Evolutionary conservation across 345 rosid species (phyloP), one percentile per base, ranked within the genome.

Genomic region (Citrus trifoliata): DNA sequence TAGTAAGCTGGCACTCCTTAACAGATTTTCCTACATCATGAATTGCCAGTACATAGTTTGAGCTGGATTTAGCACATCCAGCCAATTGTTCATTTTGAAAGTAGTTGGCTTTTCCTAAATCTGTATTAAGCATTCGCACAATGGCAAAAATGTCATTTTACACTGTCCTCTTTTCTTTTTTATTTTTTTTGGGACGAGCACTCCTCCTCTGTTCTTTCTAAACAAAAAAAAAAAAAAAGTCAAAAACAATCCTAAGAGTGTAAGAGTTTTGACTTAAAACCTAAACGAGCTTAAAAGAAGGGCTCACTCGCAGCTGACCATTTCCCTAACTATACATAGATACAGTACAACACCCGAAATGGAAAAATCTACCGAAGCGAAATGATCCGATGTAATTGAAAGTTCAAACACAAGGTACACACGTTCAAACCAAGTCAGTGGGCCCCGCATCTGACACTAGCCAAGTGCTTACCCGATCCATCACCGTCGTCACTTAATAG

Each of bases 391-490:
- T 75, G 75, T 58, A 73, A 68, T 37, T 46, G 18, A 46, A 3
- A 46, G 18, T 46, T 67, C 60, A 62, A 7, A 19, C 63, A 14
- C 70, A 32, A 79, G 80, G 80, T 80, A 51, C 80, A 84, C 70
- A 87, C 79, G 48, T 80, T 51, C 14, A 33, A 53, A 75, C 74
- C 71, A 77, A 32, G 13, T 53, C 10, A 22, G 70, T 37, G 78
- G 84, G 84, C 56, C 59, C 83, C 79, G 40, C 71, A 1, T 35
- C 82, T 74, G 88, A 82, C 84, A 76, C 38, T 24, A 27, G 70
- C 70, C 58, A 22, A 25, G 73, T 79, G 85, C 72, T 68, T 69
- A 14, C n/a, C 70, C 77, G 82, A 78, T 80, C 85, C 33, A 32
- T 82, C 87, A 46, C 80, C 71, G 76, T 77, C 82, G 22, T 21